A percentile compares a stretch with the other conserved stretches of the same genome.
Evolutionary conservation across 495 filamentous ascomycete genomes (phyloP).

Genomic region (Hypoxylon fuscum): DNA sequence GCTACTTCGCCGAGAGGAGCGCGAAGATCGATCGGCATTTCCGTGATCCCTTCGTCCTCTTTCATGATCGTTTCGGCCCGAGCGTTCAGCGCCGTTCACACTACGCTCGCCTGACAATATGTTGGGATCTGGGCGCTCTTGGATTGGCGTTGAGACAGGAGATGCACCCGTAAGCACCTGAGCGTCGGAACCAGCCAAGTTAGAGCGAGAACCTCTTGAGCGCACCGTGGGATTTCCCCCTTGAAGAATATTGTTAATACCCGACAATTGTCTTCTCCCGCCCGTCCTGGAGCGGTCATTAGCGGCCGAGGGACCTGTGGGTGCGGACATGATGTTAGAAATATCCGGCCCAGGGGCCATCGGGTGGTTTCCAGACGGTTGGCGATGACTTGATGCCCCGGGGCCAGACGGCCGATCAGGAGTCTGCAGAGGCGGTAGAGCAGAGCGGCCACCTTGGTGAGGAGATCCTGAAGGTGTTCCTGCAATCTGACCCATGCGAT

Average conservation of each 20-base stretch:
- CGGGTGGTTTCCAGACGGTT: slow-evolving; percentile 44
- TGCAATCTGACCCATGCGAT: slow-evolving; percentile 55
- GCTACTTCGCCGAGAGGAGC: slow-evolving; percentile 54
- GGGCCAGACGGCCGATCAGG: slow-evolving; percentile 36
- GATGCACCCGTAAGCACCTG: slow-evolving; percentile 59
- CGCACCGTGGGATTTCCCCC: slow-evolving; percentile 48
- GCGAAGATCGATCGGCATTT: slow-evolving; percentile 51
- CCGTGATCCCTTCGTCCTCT: slow-evolving; percentile 56
- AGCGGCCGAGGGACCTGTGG: slow-evolving; percentile 57
- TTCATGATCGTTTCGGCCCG: slow-evolving; percentile 52
- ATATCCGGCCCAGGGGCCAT: slow-evolving; percentile 38
- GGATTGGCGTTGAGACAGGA: slow-evolving; percentile 54
- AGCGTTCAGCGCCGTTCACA: slow-evolving; percentile 48
- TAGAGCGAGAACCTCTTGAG: slow-evolving; percentile 49
- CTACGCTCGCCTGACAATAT: slow-evolving; percentile 42
- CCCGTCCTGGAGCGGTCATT: slow-evolving; percentile 57
- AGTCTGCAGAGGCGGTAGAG: slow-evolving; percentile 42
- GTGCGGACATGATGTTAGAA: slow-evolving; percentile 48
- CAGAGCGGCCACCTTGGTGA: slow-evolving; percentile 38
- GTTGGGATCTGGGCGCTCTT: slow-evolving; percentile 53
- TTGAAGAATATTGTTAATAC: slow-evolving; percentile 62
- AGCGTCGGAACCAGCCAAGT: slow-evolving; percentile 55
- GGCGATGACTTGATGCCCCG: slow-evolving; percentile 32
- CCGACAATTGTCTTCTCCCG: slow-evolving; percentile 55
- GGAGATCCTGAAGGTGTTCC: slow-evolving; percentile 26